These are phyloP conservation scores for Clausena lansium DNA, from an alignment of 345 rosid genomes.

Conservation along the genomic window DNA sequence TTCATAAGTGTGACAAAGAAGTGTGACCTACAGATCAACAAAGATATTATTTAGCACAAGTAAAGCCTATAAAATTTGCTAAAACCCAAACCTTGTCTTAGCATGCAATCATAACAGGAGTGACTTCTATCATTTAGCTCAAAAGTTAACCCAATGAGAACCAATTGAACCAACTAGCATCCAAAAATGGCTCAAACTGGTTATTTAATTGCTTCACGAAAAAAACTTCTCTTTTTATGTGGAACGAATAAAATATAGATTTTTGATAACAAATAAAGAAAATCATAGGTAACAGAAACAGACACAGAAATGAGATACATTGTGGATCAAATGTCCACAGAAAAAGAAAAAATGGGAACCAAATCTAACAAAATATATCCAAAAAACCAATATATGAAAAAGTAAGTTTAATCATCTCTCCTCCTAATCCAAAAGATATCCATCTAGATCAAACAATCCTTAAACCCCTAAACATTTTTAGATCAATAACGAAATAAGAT, in stretches of 20 bases:
- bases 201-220: neutral
- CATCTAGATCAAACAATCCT: neutral
- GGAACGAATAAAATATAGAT: neutral
- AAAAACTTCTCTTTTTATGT: neutral
- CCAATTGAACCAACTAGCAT: neutral
- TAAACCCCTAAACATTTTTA: neutral
- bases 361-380: neutral
- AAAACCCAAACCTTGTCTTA: neutral
- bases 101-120: neutral
- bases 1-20: constrained; percentile 78
- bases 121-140: neutral
- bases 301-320: neutral
- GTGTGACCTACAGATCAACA: constrained; percentile 63
- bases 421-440: neutral
- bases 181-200: neutral
- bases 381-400: neutral
- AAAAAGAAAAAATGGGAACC: neutral
- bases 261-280: neutral
- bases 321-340: neutral
- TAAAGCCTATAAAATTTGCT: neutral
- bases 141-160: neutral
- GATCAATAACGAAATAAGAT: neutral
- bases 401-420: neutral
- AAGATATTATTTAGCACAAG: neutral
- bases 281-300: neutral